Evolutionary conservation across 495 filamentous ascomycete species (phyloP).

Genomic region (Cercophora newfieldiana): DNA sequence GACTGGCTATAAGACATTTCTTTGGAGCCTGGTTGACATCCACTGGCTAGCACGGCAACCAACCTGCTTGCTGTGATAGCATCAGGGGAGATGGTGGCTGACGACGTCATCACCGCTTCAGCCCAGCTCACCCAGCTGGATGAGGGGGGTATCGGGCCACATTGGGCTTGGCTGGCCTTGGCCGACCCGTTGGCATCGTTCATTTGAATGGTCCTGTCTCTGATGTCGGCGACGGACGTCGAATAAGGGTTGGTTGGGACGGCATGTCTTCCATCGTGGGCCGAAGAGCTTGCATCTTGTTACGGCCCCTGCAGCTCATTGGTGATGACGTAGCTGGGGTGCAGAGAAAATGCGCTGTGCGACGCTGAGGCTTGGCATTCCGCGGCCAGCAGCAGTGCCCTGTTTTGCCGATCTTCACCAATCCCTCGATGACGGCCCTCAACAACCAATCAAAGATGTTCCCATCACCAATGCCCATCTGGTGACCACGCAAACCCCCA

Average conservation of each 20-base stretch:
- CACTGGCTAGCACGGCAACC: too few species aligned
- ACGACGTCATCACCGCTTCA: conserved; percentile 12
- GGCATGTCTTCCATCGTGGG: neutral
- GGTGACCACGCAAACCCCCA: too few species aligned
- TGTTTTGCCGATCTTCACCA: conserved; percentile 15
- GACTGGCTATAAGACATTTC: conserved; percentile 14
- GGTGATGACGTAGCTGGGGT: conserved; percentile 25
- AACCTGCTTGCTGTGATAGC: neutral
- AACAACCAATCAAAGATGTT: neutral
- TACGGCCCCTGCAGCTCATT: conserved; percentile 16
- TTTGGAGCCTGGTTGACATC: neutral
- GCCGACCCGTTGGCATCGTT: neutral
- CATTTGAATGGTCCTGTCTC: conserved; percentile 11
- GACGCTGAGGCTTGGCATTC: conserved; percentile 13
- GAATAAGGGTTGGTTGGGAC: conserved; percentile 1
- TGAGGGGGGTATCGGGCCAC: neutral
- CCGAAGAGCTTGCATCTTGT: conserved; percentile 17
- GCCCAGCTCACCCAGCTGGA: neutral
- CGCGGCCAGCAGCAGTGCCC: conserved; percentile 10
- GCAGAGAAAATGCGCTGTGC: conserved; percentile 7
- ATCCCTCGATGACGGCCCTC: conserved; percentile 13
- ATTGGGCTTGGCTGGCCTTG: conserved; percentile 3
- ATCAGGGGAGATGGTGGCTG: neutral
- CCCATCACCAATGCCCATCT: neutral
- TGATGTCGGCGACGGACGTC: neutral